Evolutionary conservation across 306 rosid species (phyloP).

Genomic region (Hylodesmum podocarpum): DNA sequence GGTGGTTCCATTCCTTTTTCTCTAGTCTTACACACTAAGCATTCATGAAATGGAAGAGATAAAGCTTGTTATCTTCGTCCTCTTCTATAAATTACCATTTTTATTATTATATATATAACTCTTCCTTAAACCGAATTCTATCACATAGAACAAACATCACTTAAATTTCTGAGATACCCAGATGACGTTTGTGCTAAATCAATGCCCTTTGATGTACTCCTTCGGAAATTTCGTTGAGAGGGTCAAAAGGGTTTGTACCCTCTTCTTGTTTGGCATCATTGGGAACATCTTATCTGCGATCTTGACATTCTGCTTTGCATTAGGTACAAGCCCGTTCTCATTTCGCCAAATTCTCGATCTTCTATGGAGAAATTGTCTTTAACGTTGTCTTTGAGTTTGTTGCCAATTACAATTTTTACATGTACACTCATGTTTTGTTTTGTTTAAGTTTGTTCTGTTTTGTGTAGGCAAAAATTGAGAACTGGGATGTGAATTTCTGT

Average conservation of each 20-base stretch:
- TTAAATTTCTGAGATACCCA: constrained; percentile 10
- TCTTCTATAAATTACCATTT: not conserved
- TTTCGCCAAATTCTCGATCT: constrained; percentile 1
- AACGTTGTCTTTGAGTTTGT: not conserved
- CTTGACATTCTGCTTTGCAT: constrained; percentile 90
- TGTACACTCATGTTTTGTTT: constrained; percentile 2
- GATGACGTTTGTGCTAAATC: constrained; percentile 63
- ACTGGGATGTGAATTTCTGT: constrained; percentile 33
- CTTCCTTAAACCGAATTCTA: constrained; percentile 36
- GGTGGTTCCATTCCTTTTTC: constrained; percentile 33
- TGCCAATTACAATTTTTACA: not conserved
- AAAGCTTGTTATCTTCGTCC: constrained; percentile 8
- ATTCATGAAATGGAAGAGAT: not conserved
- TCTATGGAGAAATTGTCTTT: not conserved
- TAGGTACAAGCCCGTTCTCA: constrained; percentile 46
- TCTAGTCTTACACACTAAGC: constrained; percentile 45
- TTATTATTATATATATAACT: not conserved
- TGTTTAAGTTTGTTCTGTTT: not conserved
- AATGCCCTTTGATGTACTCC: constrained; percentile 45
- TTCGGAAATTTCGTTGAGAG: constrained; percentile 53
- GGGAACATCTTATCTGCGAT: constrained; percentile 79
- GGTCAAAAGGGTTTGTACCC: constrained; percentile 46
- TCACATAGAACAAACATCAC: constrained; percentile 3
- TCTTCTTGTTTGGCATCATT: constrained; percentile 61
- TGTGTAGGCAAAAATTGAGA: not conserved